Evolutionary conservation across 2,329 filamentous ascomycete species (phyloP).

Genomic region (Polychaeton citri): DNA sequence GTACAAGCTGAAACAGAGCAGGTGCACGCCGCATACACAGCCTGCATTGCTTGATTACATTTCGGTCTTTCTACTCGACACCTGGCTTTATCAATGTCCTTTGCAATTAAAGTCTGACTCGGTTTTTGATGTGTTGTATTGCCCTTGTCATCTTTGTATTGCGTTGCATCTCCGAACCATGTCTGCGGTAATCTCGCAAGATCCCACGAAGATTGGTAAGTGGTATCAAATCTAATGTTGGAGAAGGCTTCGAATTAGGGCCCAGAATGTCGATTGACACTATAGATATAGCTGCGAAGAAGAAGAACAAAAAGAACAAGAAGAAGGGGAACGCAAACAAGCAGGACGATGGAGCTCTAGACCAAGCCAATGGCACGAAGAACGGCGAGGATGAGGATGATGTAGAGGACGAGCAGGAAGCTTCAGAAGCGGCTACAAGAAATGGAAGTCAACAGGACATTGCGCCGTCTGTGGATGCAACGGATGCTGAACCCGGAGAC

Average conservation of each 20-base stretch:
- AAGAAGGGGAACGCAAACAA: slow-evolving; percentile 38
- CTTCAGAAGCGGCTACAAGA: slow-evolving; percentile 2
- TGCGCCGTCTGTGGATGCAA: background rate
- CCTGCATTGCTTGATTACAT: no score
- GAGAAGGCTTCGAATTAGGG: no score
- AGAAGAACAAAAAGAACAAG: slow-evolving; percentile 44
- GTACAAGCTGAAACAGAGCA: no score
- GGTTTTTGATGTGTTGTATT: no score
- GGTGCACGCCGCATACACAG: no score
- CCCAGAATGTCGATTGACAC: no score
- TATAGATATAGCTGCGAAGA: slow-evolving; percentile 29
- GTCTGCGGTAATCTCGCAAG: background rate
- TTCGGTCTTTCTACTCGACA: no score
- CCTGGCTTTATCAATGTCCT: no score
- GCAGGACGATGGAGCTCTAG: slow-evolving; percentile 24
- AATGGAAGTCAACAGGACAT: slow-evolving; percentile 3
- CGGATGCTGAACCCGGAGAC: slow-evolving; percentile 13
- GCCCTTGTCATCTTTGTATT: no score
- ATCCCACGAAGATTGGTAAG: background rate
- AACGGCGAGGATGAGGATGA: slow-evolving; percentile 25
- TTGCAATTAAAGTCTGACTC: no score
- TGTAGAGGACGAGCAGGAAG: slow-evolving; percentile 9
- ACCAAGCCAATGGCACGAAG: slow-evolving; percentile 21
- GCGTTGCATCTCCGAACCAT: background rate
- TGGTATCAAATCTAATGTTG: no score